Base-by-base conservation (phyloP, 2,329 filamentous ascomycete species). In the Mycosphaerelloides madeirae region DNA sequence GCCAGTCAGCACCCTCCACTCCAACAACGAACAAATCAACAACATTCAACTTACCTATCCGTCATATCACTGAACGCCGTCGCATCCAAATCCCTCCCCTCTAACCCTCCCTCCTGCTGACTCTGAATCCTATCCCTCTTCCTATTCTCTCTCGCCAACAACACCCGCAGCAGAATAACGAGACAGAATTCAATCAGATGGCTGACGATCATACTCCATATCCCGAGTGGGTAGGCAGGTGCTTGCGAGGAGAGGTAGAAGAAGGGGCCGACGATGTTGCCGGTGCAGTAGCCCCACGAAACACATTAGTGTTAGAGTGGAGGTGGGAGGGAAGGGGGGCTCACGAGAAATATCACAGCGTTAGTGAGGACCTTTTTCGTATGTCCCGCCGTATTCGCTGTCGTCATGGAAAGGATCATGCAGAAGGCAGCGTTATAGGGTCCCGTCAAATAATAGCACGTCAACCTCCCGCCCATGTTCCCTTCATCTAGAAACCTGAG, bases 351-450 rank as follows among this genome's bases (percentile, higher is more conserved):
- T 2, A 81, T 68, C 44, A 79, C 73, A 1, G 76, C 78, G 16
- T 79, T 80, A n/a, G 78, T 79, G 19, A 81, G 75, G 35, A 82
- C 78, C 57, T 83, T 81, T 58, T 82, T 82, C 1, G 78, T 80
- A 49, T 80, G 77, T 0, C 78, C 78, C 1, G 68, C 71, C 0
- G 70, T 72, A 52, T 78, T 77, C 29, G 71, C 71, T 0, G 72
- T 74, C 32, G 71, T 70, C 46, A 76, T 67, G 1, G 68, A 70
- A 0, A 76, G 61, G 2, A 77, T 65, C 38, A 78, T 59, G 3
- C 76, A 72, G 50, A 77, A 78, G 0, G 75, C 70, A 0, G 75
- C 76, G 50, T 78, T 77, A 51, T 59, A 61, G 0, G 58, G 72
- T 0, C 76, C 75, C 0, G 76, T 75, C 1, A 79, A 61, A 48